phyloP scores from a whole-genome alignment of 257 asterid species.

The Capsicum rhomboideum region DNA sequence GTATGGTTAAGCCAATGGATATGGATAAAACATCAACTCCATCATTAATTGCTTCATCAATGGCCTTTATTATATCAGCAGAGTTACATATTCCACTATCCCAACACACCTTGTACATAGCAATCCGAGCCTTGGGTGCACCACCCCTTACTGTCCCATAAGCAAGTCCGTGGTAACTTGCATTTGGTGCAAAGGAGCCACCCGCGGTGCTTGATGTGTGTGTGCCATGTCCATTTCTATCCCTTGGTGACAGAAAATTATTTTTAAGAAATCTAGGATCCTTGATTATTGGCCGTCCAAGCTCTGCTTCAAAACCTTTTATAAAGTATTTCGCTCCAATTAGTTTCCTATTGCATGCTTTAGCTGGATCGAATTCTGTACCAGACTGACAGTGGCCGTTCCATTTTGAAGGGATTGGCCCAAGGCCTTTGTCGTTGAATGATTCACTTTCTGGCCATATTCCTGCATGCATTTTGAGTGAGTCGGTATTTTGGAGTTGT shows the following conservation, averaged over 20 bases:
- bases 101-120: constrained; percentile 19
- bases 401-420: constrained; percentile 37
- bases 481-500: neutral
- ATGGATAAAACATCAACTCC: constrained; percentile 32
- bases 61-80: constrained; percentile 22
- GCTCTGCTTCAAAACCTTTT: constrained; percentile 6
- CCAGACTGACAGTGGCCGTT: constrained; percentile 28
- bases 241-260: constrained; percentile 33
- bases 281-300: no score
- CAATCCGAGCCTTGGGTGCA: constrained; percentile 27
- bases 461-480: constrained; percentile 10
- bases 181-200: constrained; percentile 2
- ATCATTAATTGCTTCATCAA: constrained; percentile 34
- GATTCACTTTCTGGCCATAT: constrained; percentile 30
- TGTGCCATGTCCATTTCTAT: constrained; percentile 22
- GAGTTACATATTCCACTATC: constrained; percentile 8
- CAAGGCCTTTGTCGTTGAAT: constrained; percentile 18
- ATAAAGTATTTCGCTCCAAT: constrained; percentile 37
- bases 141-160: constrained; percentile 28
- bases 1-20: neutral
- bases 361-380: constrained; percentile 1
- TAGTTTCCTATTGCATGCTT: constrained; percentile 27
- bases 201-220: constrained; percentile 21
- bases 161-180: constrained; percentile 19
- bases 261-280: neutral